Conservation (phyloP, 164 flowering plant genomes). For the Sedum album region DNA sequence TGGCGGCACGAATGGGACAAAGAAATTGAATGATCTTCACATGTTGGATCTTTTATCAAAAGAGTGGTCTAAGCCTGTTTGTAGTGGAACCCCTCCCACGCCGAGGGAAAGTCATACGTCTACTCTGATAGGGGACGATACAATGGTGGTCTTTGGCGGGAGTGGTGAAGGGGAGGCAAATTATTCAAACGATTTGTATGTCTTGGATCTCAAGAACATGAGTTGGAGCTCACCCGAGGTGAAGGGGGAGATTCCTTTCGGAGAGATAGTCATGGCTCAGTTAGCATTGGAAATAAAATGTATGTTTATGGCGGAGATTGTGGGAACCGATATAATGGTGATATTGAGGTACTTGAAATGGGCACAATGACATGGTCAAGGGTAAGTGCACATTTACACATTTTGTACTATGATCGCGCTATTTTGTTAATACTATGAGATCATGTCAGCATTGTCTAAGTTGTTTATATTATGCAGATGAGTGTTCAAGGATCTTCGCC, state of each 20-base stretch:
- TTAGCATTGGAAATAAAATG: constrained; percentile 52
- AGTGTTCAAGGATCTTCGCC: constrained; percentile 60
- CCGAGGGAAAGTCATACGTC: constrained; percentile 92
- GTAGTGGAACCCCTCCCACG: constrained; percentile 62
- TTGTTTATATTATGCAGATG: no score
- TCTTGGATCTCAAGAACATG: no score
- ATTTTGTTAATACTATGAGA: no score
- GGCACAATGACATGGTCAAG: constrained; percentile 67
- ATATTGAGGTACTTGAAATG: constrained; percentile 62
- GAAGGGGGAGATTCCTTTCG: constrained; percentile 73
- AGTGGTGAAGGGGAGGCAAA: no score
- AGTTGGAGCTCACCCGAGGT: constrained; percentile 60
- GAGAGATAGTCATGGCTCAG: constrained; percentile 79
- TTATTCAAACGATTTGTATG: no score
- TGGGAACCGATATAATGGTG: constrained; percentile 78
- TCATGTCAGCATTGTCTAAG: no score
- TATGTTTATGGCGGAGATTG: constrained; percentile 94
- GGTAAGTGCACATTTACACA: constrained; percentile 33
- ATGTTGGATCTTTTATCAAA: constrained; percentile 51
- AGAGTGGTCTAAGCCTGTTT: constrained; percentile 64
- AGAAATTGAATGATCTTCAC: constrained; percentile 80
- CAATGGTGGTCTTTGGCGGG: constrained; percentile 82
- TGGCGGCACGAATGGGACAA: constrained; percentile 88
- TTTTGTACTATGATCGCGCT: no score
- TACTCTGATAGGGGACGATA: constrained; percentile 58